phyloP scores from a whole-genome alignment of 176 grass and related monocot genomes.

The Paspalum notatum region DNA sequence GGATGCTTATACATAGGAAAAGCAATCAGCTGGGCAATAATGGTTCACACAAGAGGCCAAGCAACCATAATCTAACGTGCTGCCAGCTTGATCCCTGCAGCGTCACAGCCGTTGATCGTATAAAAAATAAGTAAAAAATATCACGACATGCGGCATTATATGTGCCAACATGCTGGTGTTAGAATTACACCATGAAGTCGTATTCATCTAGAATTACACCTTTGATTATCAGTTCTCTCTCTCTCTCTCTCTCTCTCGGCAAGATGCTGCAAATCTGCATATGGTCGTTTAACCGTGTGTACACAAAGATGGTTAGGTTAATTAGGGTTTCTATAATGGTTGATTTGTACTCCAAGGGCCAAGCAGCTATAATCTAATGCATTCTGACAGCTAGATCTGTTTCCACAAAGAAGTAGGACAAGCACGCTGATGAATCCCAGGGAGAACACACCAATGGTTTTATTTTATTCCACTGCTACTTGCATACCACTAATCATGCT shows the following conservation, averaged over 20 bases:
- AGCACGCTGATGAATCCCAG: slow-evolving; percentile 20
- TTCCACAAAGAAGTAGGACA: slow-evolving; percentile 37
- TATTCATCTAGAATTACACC: slow-evolving; percentile 15
- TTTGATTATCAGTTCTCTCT: slow-evolving; percentile 27
- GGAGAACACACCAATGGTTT: slow-evolving; percentile 19
- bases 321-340: slow-evolving; percentile 5
- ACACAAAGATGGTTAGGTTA: slow-evolving; percentile 34
- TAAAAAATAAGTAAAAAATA: slow-evolving; percentile 9
- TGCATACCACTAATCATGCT: slow-evolving; percentile 31
- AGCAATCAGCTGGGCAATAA: slow-evolving; percentile 32
- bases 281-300: slow-evolving; percentile 11
- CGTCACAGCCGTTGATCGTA: slow-evolving; percentile 30
- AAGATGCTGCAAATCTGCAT: slow-evolving; percentile 16
- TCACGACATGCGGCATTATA: slow-evolving; percentile 42
- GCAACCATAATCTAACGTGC: slow-evolving; percentile 50
- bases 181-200: slow-evolving; percentile 2
- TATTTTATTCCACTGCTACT: slow-evolving; percentile 36
- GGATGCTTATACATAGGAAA: slow-evolving; percentile 5
- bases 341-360: slow-evolving; percentile 20
- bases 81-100: slow-evolving; percentile 58
- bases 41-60: slow-evolving; percentile 42
- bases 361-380: slow-evolving; percentile 39
- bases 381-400: slow-evolving; percentile 48
- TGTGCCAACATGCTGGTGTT: slow-evolving; percentile 37
- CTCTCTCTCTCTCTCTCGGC: slow-evolving; percentile 31